Conservation (phyloP, 768 basidiomycete species). For the Serendipita sp. region DNA sequence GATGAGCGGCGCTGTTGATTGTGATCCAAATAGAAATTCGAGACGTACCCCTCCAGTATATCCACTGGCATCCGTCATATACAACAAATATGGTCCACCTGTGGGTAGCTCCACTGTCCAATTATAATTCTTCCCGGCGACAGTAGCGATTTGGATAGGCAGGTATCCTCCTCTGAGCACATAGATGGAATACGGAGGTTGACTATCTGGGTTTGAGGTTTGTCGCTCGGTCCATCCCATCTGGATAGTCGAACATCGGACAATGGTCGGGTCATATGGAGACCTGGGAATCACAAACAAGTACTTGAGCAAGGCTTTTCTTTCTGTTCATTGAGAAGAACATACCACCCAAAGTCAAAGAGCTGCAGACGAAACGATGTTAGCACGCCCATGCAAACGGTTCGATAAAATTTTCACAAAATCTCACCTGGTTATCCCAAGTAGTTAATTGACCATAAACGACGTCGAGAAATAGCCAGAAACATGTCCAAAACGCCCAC, state of each 20-base stretch:
- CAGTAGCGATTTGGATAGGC: not conserved
- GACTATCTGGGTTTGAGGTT: not conserved
- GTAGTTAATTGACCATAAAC: not conserved
- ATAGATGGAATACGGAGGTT: not conserved
- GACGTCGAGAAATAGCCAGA: not conserved
- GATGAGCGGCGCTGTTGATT: not conserved
- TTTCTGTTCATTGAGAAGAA: not conserved
- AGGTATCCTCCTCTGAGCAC: not conserved
- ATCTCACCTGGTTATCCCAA: conserved; percentile 5
- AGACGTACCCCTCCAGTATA: conserved; percentile 3
- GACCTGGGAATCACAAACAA: not conserved
- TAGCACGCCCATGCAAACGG: not conserved
- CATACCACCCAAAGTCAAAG: conserved; percentile 5
- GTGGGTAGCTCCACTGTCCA: not conserved
- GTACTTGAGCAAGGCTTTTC: not conserved
- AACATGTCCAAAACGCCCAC: too few relatives aligned
- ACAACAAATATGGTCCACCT: not conserved
- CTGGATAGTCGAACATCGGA: not conserved
- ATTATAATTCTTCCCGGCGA: not conserved
- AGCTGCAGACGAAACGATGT: not conserved
- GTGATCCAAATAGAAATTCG: not conserved
- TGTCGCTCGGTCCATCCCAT: not conserved
- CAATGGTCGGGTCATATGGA: not conserved
- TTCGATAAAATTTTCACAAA: not conserved
- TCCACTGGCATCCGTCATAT: conserved; percentile 2